A percentile compares a stretch with the other conserved stretches of the same genome.
Conservation (phyloP, 2,329 filamentous ascomycete genomes). For the Capronia epimyces region DNA sequence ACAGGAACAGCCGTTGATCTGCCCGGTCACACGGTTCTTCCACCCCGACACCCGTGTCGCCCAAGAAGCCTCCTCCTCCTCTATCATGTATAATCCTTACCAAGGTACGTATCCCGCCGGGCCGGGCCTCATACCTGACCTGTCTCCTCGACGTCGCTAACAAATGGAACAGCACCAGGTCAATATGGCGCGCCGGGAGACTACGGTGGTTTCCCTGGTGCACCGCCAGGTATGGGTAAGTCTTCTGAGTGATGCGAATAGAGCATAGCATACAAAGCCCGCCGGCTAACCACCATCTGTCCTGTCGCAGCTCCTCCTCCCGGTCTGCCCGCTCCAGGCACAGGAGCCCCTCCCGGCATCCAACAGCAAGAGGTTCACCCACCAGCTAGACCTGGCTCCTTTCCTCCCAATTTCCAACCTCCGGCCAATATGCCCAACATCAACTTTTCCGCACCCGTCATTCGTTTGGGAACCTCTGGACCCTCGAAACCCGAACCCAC, state of each 20-base stretch:
- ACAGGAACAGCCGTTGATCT: too few species aligned
- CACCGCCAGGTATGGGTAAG: constrained; percentile 78
- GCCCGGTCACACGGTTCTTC: too few species aligned
- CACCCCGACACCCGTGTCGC: too few species aligned
- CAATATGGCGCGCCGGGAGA: constrained; percentile 70
- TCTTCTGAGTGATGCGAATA: constrained; percentile 4
- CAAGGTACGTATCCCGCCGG: constrained; percentile 13
- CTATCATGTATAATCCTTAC: constrained; percentile 20
- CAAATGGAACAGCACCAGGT: constrained; percentile 28
- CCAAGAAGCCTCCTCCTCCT: neutral
- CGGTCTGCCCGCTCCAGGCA: constrained; percentile 71
- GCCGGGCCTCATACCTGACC: too few species aligned
- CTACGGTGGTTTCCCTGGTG: constrained; percentile 66
- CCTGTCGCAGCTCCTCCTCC: constrained; percentile 60
- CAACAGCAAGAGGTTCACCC: constrained; percentile 68
- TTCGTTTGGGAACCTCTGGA: constrained; percentile 75
- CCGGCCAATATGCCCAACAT: constrained; percentile 93
- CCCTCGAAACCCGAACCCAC: constrained; percentile 54
- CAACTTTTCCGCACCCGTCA: constrained; percentile 95
- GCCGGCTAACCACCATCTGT: neutral
- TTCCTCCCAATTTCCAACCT: constrained; percentile 79
- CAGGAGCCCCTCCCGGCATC: constrained; percentile 41
- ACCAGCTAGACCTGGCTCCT: constrained; percentile 71
- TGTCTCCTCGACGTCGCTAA: constrained; percentile 1
- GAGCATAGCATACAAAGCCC: too few species aligned